These are phyloP conservation scores for Oemleria cerasiformis DNA, from an alignment of 306 rosid species.

Conservation along the genomic window DNA sequence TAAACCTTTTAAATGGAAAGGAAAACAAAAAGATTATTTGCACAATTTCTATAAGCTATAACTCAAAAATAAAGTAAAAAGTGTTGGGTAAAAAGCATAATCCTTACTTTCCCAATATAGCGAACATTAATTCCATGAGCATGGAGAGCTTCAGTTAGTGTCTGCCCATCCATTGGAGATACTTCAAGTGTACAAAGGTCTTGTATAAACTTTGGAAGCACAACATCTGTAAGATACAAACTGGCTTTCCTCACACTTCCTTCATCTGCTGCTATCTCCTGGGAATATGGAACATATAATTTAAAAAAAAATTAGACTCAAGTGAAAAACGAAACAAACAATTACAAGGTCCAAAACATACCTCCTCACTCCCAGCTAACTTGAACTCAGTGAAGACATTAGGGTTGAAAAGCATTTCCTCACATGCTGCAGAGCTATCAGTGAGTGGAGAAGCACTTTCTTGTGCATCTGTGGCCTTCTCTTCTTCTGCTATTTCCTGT, in stretches of 20 bases:
- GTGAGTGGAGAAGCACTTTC: slow-evolving; percentile 36
- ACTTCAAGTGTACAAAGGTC: slow-evolving; percentile 97
- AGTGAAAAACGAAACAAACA: neutral
- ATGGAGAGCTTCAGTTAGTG: slow-evolving; percentile 94
- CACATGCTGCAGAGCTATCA: slow-evolving; percentile 35
- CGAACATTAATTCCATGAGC: slow-evolving; percentile 98
- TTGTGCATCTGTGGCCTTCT: slow-evolving; percentile 43
- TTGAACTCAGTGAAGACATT: slow-evolving; percentile 91
- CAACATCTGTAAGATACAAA: slow-evolving; percentile 69
- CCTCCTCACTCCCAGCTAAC: slow-evolving; percentile 80
- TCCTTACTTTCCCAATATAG: slow-evolving; percentile 83
- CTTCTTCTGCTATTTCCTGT: slow-evolving; percentile 54
- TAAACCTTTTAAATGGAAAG: neutral
- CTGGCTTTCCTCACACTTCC: slow-evolving; percentile 83
- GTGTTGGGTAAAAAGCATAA: slow-evolving; percentile 14
- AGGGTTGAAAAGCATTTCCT: slow-evolving; percentile 79
- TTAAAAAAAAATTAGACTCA: slow-evolving; percentile 14
- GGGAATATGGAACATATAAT: slow-evolving; percentile 27
- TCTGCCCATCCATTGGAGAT: slow-evolving; percentile 99
- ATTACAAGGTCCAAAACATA: slow-evolving; percentile 13
- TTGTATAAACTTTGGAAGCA: slow-evolving; percentile 92
- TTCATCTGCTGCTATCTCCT: slow-evolving; percentile 88
- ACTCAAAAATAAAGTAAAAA: slow-evolving; percentile 1
- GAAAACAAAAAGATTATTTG: neutral
- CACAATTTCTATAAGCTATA: neutral